Evolutionary conservation across 31 red algal species (phyloP).

Genomic region (Porphyra umbilicalis): DNA sequence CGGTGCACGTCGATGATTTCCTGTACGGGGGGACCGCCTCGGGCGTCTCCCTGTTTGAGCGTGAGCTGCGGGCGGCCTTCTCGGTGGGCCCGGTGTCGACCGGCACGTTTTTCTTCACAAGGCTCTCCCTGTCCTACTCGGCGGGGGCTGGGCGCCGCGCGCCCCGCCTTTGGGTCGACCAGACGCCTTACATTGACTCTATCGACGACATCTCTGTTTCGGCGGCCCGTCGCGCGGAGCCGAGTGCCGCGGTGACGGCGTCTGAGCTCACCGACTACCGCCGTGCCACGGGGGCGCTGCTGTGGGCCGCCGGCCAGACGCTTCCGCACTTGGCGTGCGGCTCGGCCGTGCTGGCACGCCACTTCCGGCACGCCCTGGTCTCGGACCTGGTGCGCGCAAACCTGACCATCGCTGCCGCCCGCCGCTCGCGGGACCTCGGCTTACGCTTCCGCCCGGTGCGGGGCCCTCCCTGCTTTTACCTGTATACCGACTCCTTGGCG

Average conservation of each 20-base stretch:
- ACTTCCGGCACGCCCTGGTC: not conserved
- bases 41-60: not conserved
- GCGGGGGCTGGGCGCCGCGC: too few species aligned
- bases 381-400: not conserved
- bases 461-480: too few species aligned
- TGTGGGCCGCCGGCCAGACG: not conserved
- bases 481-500: not conserved
- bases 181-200: not conserved
- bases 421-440: too few species aligned
- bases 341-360: not conserved
- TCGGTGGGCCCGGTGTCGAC: not conserved
- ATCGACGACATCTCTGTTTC: not conserved
- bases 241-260: not conserved
- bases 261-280: not conserved
- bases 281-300: not conserved
- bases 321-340: not conserved
- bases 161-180: not conserved
- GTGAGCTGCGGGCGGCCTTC: not conserved
- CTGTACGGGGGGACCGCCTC: not conserved
- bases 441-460: too few species aligned
- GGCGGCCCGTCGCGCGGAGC: too few species aligned
- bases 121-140: not conserved
- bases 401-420: too few species aligned
- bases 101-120: not conserved
- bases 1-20: not conserved